These are phyloP conservation scores for Solanum medicagineum DNA, from an alignment of 257 asterid genomes.

Conservation along the genomic window DNA sequence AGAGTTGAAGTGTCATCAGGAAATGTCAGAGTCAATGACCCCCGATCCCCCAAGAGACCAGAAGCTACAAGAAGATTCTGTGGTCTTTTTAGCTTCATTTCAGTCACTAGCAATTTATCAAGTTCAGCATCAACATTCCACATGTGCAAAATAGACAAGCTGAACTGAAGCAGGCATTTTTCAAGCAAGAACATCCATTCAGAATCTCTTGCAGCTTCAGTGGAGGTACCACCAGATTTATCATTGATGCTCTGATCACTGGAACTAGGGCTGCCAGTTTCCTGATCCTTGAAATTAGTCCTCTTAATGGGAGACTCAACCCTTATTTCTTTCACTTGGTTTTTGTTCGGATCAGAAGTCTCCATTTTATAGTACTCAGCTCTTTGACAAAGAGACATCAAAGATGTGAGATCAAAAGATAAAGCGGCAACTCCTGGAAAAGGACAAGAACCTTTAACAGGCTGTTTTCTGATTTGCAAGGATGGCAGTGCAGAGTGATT, in stretches of 20 bases:
- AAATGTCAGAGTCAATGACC: slow-evolving; percentile 76
- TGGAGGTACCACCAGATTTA: slow-evolving; percentile 20
- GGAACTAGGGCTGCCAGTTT: slow-evolving; percentile 23
- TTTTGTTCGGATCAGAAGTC: slow-evolving; percentile 17
- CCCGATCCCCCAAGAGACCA: slow-evolving; percentile 89
- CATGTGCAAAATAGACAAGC: slow-evolving; percentile 81
- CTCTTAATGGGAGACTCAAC: slow-evolving; percentile 24
- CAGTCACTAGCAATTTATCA: slow-evolving; percentile 67
- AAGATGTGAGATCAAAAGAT: slow-evolving; percentile 68
- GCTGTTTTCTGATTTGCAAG: slow-evolving; percentile 44
- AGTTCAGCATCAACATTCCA: slow-evolving; percentile 85
- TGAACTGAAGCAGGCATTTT: slow-evolving; percentile 63
- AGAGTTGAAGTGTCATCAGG: slow-evolving; percentile 66
- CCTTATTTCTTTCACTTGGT: slow-evolving; percentile 23
- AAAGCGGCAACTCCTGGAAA: slow-evolving; percentile 78
- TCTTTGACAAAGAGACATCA: slow-evolving; percentile 64
- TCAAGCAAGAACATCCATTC: slow-evolving; percentile 47
- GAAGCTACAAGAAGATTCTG: slow-evolving; percentile 60
- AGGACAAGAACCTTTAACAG: slow-evolving; percentile 75
- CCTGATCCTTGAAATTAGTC: slow-evolving; percentile 21
- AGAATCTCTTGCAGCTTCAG: slow-evolving; percentile 22
- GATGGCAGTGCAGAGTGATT: slow-evolving; percentile 15
- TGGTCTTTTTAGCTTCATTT: slow-evolving; percentile 73
- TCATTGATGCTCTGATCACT: slow-evolving; percentile 14
- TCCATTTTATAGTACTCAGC: slow-evolving; percentile 23